Evolutionary conservation across 164 flowering plant species (phyloP).

Genomic region (Buxus sempervirens): DNA sequence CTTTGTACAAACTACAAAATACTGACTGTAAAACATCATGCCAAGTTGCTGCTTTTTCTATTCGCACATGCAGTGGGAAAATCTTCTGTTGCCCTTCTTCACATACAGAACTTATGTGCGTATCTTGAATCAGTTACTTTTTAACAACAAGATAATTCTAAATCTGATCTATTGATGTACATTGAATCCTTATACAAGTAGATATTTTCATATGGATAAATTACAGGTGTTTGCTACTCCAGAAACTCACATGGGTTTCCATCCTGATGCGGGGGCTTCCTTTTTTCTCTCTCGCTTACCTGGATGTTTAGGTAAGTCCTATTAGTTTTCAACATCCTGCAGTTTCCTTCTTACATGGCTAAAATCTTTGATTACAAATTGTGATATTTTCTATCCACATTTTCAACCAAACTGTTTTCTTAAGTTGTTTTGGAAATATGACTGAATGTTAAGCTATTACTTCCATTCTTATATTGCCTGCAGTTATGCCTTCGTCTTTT

Average conservation of each 20-base stretch:
- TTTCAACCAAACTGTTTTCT: background rate
- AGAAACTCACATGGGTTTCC: constrained; percentile 84
- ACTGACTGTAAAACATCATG: too few species aligned
- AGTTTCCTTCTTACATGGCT: background rate
- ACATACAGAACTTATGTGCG: background rate
- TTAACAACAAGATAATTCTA: background rate
- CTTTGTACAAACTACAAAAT: too few species aligned
- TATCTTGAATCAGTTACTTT: background rate
- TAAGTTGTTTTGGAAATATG: background rate
- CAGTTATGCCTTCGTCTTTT: background rate
- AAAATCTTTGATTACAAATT: background rate
- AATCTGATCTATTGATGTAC: background rate
- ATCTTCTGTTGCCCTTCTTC: background rate
- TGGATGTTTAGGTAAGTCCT: constrained; percentile 66
- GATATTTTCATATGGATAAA: background rate
- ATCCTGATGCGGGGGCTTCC: constrained; percentile 94
- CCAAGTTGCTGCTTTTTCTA: too few species aligned
- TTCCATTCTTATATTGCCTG: background rate
- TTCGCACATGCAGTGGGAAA: too few species aligned
- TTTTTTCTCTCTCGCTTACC: constrained; percentile 81
- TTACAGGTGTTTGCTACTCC: constrained; percentile 72
- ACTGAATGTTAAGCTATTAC: too few species aligned
- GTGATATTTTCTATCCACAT: background rate
- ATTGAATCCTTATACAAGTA: too few species aligned
- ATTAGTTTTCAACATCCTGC: background rate